Base-by-base conservation (phyloP, 257 asterid species). In the Avicennia marina region DNA sequence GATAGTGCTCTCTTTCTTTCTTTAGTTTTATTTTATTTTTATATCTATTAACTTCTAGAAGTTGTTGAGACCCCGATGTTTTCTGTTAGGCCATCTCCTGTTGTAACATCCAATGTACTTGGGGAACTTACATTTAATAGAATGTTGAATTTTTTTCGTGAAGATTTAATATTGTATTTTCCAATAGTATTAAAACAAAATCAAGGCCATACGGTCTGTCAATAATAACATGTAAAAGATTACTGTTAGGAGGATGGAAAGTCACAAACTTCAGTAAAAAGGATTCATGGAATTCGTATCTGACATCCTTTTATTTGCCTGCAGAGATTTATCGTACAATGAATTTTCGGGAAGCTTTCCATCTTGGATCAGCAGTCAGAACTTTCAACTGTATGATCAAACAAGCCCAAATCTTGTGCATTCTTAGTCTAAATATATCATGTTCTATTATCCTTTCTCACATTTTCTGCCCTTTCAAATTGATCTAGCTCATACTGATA, bases 281-380 rank as follows among this genome's bases (percentile, higher is more conserved):
- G 16, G 6, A 29, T 29, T 8, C 34, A 29, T 29, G 34, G 8
- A 40, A 47, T 65, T 27, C 41, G 44, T 41, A 34, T 22, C 19
- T 59, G 40, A 24, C 63, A 13, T 50, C 19, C 7, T 46, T 15
- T n/a, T 61, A 27, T 65, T 44, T 57, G n/a, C 43, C 57, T 68
- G 70, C 72, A 89, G 95, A 63, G 95, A 89, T 70, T 69, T 89
- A 50, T 81, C 94, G 33, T 89, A 83, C 86, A 89, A 89, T 40
- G 81, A 64, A 53, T 64, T 89, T 51, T 72, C 91, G 1, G 94
- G 97, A 64, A 72, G 73, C 60, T 70, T 89, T 45, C 97, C 97
- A 27, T 61, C 95, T 53, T 89, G 97, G 95, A 43, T 76, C 57
- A 43, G 66, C 63, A 66, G 27, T 21, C 68, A 13, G 62, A 75